Conservation (phyloP, 345 rosid genomes). For the Dipteronia dyeriana region DNA sequence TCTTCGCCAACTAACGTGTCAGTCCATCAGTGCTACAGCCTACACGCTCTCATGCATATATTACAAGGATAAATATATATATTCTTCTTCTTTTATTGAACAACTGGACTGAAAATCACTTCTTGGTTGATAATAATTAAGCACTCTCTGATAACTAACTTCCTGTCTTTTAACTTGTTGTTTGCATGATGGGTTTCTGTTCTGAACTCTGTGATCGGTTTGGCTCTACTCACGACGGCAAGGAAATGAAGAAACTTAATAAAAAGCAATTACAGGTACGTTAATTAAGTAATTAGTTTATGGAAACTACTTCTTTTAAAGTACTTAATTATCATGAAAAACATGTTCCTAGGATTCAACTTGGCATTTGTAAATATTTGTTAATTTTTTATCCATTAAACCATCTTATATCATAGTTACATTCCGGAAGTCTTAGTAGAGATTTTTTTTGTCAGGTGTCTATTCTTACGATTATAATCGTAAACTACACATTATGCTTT, state of each 20-base stretch:
- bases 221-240: not conserved
- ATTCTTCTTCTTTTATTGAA: not conserved
- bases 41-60: not conserved
- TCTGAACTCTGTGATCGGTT: slow-evolving; percentile 16
- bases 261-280: slow-evolving; percentile 26
- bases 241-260: slow-evolving; percentile 11
- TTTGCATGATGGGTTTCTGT: slow-evolving; percentile 20
- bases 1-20: not conserved
- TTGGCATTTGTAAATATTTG: too few species aligned
- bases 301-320: not conserved
- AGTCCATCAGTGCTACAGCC: not conserved
- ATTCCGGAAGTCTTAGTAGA: too few species aligned
- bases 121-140: not conserved
- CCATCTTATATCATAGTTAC: too few species aligned
- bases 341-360: too few species aligned
- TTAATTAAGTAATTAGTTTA: not conserved
- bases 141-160: not conserved
- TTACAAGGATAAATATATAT: too few species aligned
- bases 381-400: too few species aligned
- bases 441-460: too few species aligned
- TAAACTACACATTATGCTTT: too few species aligned
- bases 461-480: too few species aligned
- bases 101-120: not conserved
- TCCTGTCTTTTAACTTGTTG: not conserved
- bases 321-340: too few species aligned